Evolutionary conservation across 805 yeast genomes (phyloP), one percentile per base, ranked within the genome.

Genomic region (Teunomyces barrocoloradensis): DNA sequence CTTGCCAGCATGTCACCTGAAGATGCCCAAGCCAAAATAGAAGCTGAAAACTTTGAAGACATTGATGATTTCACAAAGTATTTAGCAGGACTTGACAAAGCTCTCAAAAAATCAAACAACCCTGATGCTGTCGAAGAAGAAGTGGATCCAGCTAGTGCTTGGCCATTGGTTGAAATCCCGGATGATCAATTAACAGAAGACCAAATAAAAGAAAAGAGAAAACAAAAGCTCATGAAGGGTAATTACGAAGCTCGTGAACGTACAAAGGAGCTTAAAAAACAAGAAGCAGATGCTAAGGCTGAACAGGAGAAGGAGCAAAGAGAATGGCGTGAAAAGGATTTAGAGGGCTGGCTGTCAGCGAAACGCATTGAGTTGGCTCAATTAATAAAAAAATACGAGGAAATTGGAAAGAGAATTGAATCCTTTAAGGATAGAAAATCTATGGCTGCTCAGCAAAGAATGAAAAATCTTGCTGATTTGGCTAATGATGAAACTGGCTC

Each of bases 341-440:
- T 89, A 40, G 75, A 73, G 20, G 88, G 82, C 4, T 94, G 99
- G 99, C 78, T 90, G 34, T 75, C 77, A 18, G 80, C 78, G 33
- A 85, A 90, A 57, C 74, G 96, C 50, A 67, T 66, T 10, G 79
- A 80, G 60, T 73, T 92, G 43, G 78, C 78, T 17, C 69, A 57
- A 15, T 65, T 88, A n/a, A 74, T 88, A n/a, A 73, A 78, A 29
- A 73, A 70, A 43, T 75, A 84, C 51, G 84, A 82, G 56, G 94
- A 87, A 30, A 77, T 89, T 49, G 73, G 78, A 39, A 82, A 87
- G 59, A 69, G 89, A 53, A 78, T 83, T 56, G 87, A 81, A 51
- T 95, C 91, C 44, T 76, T 92, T 64, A 83, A 81, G 54, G 96
- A 91, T 68, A 77, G 98, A 54, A 90, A 90, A 64, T 90, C 97